Base-by-base conservation (phyloP, 805 yeast species). In the Starmera quercuum region DNA sequence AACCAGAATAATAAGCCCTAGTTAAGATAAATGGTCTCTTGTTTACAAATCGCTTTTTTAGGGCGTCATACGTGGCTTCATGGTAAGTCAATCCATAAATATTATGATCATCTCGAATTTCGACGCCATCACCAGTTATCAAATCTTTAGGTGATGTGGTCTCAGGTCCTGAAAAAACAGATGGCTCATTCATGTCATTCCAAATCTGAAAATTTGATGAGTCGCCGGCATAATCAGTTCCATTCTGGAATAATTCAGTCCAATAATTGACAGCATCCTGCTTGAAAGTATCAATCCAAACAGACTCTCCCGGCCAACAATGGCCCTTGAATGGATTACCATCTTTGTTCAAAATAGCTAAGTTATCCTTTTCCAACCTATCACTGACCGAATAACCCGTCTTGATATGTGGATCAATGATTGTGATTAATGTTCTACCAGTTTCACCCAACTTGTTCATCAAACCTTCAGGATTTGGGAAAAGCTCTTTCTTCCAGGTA, bases 181-280 rank as follows among this genome's bases (percentile, higher is more conserved):
- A 85, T 1, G 97, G 97, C 59, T 92, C 99, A 58, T 83, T 85
- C 99, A 92, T 92, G 56, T 92, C 98, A 57, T 90, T 92, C 99
- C 99, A 92, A 14, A 92, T 62, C 49, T 80, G 80, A 30, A 86
- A 56, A 50, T 92, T 92, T 11, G 71, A 63, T 8, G 81, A 70
- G 29, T 60, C 47, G 1, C 72, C 73, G 34, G 67, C 63, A 33
- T 71, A 64, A 2, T 57, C 49, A 4, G 65, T 53, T 8, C 78
- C 75, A 36, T 66, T 64, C 17, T 51, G 53, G 48, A 71, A 76
- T 31, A 74, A 67, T 3, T 56, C 39, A 31, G 60, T 61, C 96
- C 96, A 88, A 37, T 69, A 67, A 5, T 54, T 51, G 35, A 61
- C 69, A 2, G 87, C 72, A 1, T 57, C 48, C 1, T 88, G 85